Evolutionary conservation across 2,329 filamentous ascomycete genomes (phyloP), one percentile per base, ranked within the genome.

Genomic region (Trichoderma atroviride): DNA sequence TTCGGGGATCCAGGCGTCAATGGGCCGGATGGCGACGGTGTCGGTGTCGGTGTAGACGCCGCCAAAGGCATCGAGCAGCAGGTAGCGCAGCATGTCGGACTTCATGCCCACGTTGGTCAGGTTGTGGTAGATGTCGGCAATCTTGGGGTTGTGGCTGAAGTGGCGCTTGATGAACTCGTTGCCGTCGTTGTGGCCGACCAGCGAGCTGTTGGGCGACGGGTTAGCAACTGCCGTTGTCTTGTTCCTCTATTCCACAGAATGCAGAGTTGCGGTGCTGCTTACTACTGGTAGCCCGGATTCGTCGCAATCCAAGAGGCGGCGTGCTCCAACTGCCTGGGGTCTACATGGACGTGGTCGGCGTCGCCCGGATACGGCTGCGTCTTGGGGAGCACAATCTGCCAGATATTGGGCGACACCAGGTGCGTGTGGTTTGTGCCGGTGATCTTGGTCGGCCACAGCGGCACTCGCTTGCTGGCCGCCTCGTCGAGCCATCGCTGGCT

Each of bases 21-120:
- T 77, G 0, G 87, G 83, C 37, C 82, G 82, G 19, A 88, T 76
- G 7, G 85, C 84, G 73, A 87, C 83, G 16, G 88, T 87, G 73
- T 89, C 87, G 60, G 88, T 87, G 72, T 89, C 87, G 27, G 86
- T 82, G 76, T 88, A 89, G 5, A 84, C 74, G n/a, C 83, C 80
- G 16, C 80, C 80, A 53, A 80, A 75, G 3, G 65, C 69, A 10
- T 40, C 53, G 9, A 78, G 74, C 27, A 78, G 47, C 4, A 77
- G 73, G 63, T 77, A 77, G 4, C 76, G 75, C 1, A 77, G 71
- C 13, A 78, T 59, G 37, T 78, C 74, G 11, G 77, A 78, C 60
- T 76, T 77, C 65, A 78, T 73, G 24, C 75, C 78, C 5, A 75
- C 75, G 55, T 68, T 68, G 14, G 31, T 52, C 11, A 68, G 24